These are phyloP conservation scores for Rhizopogon vesiculosus DNA, from an alignment of 768 basidiomycete species.

Conservation along the genomic window DNA sequence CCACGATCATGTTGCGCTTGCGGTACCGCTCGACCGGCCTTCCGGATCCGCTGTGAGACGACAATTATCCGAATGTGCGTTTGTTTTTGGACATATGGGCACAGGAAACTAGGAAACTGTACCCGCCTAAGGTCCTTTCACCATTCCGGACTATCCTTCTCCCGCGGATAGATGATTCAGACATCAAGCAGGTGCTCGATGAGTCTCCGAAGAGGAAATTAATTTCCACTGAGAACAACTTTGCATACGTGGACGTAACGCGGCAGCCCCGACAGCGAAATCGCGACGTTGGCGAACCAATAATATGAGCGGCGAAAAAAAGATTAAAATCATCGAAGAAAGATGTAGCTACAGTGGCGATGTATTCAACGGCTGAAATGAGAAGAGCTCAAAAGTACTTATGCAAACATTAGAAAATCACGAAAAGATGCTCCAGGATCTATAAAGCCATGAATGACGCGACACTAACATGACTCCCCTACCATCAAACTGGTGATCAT, in stretches of 20 bases:
- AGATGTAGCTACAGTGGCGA: not conserved
- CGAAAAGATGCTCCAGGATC: not conserved
- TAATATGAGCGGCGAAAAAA: not conserved
- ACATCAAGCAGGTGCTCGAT: not conserved
- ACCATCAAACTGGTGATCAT: not conserved
- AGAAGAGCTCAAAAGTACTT: not conserved
- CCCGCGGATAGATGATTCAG: not conserved
- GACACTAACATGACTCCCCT: not conserved
- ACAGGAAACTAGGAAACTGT: too few relatives aligned
- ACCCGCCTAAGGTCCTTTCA: not conserved
- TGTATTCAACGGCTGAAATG: not conserved
- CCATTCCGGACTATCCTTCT: not conserved
- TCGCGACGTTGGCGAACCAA: not conserved
- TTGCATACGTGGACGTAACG: not conserved
- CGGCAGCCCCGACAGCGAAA: too few relatives aligned
- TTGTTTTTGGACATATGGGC: too few relatives aligned
- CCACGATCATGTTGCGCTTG: not conserved
- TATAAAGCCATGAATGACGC: not conserved
- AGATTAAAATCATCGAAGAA: not conserved
- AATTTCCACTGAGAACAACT: not conserved
- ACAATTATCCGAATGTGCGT: not conserved
- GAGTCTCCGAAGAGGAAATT: not conserved
- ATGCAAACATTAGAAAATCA: conserved; percentile 1
- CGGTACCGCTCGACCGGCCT: not conserved
- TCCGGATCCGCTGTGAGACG: not conserved